These are phyloP conservation scores for Kernera saxatilis DNA, from an alignment of 345 rosid species.

Conservation along the genomic window DNA sequence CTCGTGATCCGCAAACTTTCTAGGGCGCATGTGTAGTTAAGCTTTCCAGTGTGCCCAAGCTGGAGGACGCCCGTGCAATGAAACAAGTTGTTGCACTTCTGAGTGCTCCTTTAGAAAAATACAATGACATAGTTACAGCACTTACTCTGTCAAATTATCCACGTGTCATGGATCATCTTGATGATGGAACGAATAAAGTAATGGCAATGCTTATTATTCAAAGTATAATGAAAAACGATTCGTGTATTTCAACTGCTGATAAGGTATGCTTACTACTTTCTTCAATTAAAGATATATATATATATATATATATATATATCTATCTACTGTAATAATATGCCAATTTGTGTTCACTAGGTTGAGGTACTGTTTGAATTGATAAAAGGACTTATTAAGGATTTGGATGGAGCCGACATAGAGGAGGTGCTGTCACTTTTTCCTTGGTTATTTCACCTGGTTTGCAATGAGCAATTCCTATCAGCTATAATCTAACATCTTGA, in stretches of 20 bases:
- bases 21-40: conserved; percentile 84
- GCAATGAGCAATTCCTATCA: not conserved
- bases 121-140: conserved; percentile 74
- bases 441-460: not conserved
- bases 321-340: conserved; percentile 5
- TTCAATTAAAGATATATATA: not conserved
- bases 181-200: conserved; percentile 69
- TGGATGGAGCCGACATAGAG: conserved; percentile 53
- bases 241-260: conserved; percentile 65
- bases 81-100: conserved; percentile 91
- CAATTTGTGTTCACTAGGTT: conserved; percentile 44
- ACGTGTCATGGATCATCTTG: conserved; percentile 82
- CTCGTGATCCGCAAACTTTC: not conserved
- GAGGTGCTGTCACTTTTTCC: conserved; percentile 43
- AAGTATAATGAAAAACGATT: conserved; percentile 77
- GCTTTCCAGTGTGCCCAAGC: conserved; percentile 58
- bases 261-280: conserved; percentile 42
- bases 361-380: conserved; percentile 82
- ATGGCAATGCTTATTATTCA: conserved; percentile 91
- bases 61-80: conserved; percentile 68
- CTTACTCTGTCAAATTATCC: conserved; percentile 87
- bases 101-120: conserved; percentile 92
- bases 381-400: conserved; percentile 84
- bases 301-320: not conserved
- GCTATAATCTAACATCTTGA: not conserved